These are phyloP conservation scores for Pontederia crassipes DNA, from an alignment of 176 grass and related monocot species.

Conservation along the genomic window DNA sequence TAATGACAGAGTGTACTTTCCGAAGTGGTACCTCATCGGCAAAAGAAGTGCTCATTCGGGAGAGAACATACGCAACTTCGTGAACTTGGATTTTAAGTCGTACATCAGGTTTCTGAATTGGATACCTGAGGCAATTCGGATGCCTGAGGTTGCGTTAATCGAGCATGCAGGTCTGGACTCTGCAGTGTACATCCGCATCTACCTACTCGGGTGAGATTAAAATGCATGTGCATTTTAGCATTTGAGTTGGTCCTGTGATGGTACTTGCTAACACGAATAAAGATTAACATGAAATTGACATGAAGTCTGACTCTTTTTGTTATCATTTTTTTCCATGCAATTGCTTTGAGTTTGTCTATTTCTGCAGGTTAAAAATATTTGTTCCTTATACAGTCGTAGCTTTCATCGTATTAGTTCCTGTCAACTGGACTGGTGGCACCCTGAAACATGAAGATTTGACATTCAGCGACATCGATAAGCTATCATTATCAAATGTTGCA, in stretches of 20 bases:
- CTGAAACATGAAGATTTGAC: constrained; percentile 34
- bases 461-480: constrained; percentile 88
- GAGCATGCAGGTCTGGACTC: constrained; percentile 2
- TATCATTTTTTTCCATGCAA: background rate
- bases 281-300: background rate
- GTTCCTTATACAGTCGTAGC: constrained; percentile 62
- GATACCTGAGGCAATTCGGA: background rate
- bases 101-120: constrained; percentile 2
- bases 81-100: background rate
- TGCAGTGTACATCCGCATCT: background rate
- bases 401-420: constrained; percentile 58
- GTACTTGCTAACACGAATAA: constrained; percentile 9
- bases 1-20: background rate
- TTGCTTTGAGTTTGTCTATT: constrained; percentile 7
- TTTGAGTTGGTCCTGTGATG: background rate
- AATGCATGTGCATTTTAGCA: too few relatives aligned
- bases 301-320: background rate
- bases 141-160: background rate
- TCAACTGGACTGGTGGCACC: constrained; percentile 82
- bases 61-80: background rate
- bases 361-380: constrained; percentile 91
- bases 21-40: background rate
- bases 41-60: background rate
- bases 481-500: constrained; percentile 87
- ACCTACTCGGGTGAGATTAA: background rate